A percentile compares a stretch with the other conserved stretches of the same genome.
Conservation (phyloP, 2,329 filamentous ascomycete species). For the Eurotiales sp. region DNA sequence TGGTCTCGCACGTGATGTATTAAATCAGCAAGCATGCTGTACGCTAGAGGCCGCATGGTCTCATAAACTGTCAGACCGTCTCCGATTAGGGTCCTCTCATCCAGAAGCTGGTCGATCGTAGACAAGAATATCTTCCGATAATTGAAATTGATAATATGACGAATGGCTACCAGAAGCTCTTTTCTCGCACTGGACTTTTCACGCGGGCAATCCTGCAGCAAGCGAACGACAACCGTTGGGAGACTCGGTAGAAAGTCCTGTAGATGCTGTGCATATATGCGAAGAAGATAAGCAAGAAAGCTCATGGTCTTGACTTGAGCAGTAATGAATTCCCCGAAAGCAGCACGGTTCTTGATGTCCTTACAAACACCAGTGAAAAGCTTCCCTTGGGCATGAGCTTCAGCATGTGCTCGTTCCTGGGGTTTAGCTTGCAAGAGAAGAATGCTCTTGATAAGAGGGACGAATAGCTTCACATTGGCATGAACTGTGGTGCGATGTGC, state of each 20-base stretch:
- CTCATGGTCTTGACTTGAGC: conserved; percentile 99
- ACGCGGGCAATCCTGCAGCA: conserved; percentile 88
- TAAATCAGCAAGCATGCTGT: conserved; percentile 96
- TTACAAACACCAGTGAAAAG: conserved; percentile 92
- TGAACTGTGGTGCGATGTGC: conserved; percentile 76
- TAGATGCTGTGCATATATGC: conserved; percentile 82
- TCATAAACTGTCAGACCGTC: conserved; percentile 96
- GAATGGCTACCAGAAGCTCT: conserved; percentile 90
- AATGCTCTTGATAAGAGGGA: conserved; percentile 89
- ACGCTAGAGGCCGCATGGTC: conserved; percentile 90
- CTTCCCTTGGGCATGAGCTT: conserved; percentile 72
- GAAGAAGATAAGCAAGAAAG: conserved; percentile 86
- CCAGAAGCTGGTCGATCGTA: conserved; percentile 91
- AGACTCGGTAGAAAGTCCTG: conserved; percentile 82
- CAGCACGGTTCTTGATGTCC: conserved; percentile 86
- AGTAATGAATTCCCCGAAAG: conserved; percentile 96
- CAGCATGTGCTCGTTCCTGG: conserved; percentile 84
- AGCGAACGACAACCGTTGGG: conserved; percentile 82
- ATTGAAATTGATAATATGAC: conserved; percentile 99
- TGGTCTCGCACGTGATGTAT: conserved; percentile 95
- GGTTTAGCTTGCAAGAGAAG: conserved; percentile 85
- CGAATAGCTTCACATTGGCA: conserved; percentile 84
- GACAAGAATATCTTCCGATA: conserved; percentile 91
- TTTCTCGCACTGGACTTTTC: conserved; percentile 93
- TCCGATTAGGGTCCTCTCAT: conserved; percentile 89